Evolutionary conservation across 345 rosid genomes (phyloP), one percentile per base, ranked within the genome.

Genomic region (Aquilaria sinensis): DNA sequence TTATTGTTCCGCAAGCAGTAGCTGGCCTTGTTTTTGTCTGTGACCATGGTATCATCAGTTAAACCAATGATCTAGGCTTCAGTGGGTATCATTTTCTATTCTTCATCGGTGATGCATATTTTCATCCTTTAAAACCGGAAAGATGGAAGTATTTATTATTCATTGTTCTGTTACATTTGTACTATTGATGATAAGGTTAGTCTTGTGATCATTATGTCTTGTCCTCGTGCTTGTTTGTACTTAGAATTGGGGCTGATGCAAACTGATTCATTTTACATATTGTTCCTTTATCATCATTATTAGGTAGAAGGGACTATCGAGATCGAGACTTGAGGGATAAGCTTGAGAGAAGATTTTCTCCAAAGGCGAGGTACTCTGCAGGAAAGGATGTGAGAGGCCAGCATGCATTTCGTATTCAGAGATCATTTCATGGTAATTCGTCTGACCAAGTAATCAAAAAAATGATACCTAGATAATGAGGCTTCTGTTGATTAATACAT

Each of bases 311-410:
- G 41, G 85, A 75, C 70, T 58, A 74, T 79, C 70, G 79, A 57
- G 87, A 76, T 72, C 71, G 74, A 73, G 97, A 95, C 78, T 78
- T 91, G 77, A 87, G 99, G 78, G 75, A 77, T 77, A 91, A 72
- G 71, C 89, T 89, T 80, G 96, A 83, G 61, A 79, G 77, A 70
- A 93, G 87, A 64, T 71, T 67, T 66, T 91, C 96, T 72, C 89
- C 90, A 14, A 76, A 67, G 72, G 72, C 61, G 67, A 87, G 80
- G 66, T 71, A 76, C 74, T 80, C 97, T 59, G 74, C 79, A 4
- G 77, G 69, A 66, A 75, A 83, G 74, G 77, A 74, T 80, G 72
- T 73, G 62, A 76, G 90, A 68, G 67, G 70, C 57, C 64, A 57
- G 51, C 78, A 53, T 45, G 59, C 73, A 60, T 80, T 75, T 58